A percentile compares a stretch with the other conserved stretches of the same genome.
Evolutionary conservation across 2,329 filamentous ascomycete species (phyloP).

Genomic region (Byssothecium circinans): DNA sequence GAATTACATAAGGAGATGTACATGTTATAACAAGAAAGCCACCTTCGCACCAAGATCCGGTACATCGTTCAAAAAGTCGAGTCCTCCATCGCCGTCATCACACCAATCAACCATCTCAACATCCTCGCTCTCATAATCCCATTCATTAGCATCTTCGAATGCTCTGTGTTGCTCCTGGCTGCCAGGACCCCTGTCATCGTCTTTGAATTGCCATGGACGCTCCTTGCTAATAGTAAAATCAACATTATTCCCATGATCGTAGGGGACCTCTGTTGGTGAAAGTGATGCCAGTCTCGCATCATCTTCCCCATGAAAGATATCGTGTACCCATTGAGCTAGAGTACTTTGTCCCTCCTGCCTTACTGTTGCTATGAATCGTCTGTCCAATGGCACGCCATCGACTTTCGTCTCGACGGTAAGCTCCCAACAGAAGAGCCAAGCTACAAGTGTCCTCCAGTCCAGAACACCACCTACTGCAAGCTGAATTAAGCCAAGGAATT

Average conservation of each 20-base stretch:
- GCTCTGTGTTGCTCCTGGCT: not conserved
- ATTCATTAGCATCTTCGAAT: not conserved
- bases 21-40: not conserved
- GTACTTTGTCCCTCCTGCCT: not conserved
- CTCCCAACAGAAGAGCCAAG: slow-evolving; percentile 5
- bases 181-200: not conserved
- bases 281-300: not conserved
- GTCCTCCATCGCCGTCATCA: not conserved
- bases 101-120: not conserved
- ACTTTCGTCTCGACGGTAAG: not conserved
- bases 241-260: slow-evolving; percentile 1
- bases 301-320: no score
- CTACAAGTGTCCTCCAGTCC: slow-evolving; percentile 12
- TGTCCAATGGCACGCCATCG: not conserved
- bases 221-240: not conserved
- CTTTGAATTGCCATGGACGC: not conserved
- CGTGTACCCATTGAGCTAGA: no score
- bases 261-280: not conserved
- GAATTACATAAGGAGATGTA: not conserved
- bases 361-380: not conserved
- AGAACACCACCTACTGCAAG: slow-evolving; percentile 10
- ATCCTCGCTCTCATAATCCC: not conserved
- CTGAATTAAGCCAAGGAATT: slow-evolving; percentile 1
- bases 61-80: not conserved
- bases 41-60: not conserved